Evolutionary conservation across 1,139 yeast species (phyloP), one percentile per base, ranked within the genome.

Genomic region (Blastobotrys buckinghamii): DNA sequence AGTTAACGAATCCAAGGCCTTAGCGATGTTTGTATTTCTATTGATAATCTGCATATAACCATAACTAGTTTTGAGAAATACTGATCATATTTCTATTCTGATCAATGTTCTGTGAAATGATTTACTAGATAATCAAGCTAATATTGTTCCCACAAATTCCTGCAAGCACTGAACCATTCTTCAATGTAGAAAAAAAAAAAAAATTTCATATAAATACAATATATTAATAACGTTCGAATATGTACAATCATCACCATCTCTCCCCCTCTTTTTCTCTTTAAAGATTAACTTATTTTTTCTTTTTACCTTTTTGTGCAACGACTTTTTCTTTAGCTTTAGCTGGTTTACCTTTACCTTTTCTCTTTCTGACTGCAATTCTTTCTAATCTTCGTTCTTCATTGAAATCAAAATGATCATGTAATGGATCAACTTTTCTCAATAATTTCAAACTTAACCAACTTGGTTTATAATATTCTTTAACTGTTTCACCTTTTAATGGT

Each of bases 391-490:
- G 81, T 45, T 77, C 80, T 66, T 87, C 96, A 55, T 79, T 79
- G 43, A 86, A 88, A 61, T 86, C 90, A 19, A 77, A 76, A 60
- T 85, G 78, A 50, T 74, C 71, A 60, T 81, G 72, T 52, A 78
- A 83, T 1, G 78, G 78, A 57, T 58, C 81, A 70, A 82, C 69
- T 52, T 70, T 66, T 79, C 74, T 63, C 78, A 84, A 58, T 70
- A 77, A 65, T 78, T 81, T 36, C 26, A 50, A 39, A 35, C 36
- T 44, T 37, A 50, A 29, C 10, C 34, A 29, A 17, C 87, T 82
- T 45, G 78, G 79, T 44, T 95, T 95, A 64, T 89, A 89, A 66
- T 88, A 89, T 54, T 77, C 71, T 46, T 81, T 80, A 44, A 87
- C 66, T 36, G 79, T 72, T 29, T 86, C 87, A 32, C 97, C 97